A percentile compares a stretch with the other conserved stretches of the same genome.
These are phyloP conservation scores for Solanum sejunctum DNA, from an alignment of 257 asterid genomes.

Conservation along the genomic window DNA sequence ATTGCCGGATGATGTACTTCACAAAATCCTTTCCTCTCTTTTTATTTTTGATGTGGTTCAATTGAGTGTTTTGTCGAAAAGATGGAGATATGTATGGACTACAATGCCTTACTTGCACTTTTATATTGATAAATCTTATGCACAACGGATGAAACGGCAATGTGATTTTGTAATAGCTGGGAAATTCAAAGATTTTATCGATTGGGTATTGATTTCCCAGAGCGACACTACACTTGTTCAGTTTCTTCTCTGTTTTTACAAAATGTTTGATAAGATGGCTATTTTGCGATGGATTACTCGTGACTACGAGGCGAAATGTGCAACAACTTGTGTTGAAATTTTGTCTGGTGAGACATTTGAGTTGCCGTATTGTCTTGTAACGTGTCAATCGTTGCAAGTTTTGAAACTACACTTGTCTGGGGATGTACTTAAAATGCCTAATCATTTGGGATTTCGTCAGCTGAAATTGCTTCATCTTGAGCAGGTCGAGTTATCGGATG, in stretches of 20 bases:
- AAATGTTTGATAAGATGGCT: not conserved
- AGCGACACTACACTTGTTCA: not conserved
- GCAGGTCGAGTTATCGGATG: not conserved
- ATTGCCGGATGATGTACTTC: not conserved
- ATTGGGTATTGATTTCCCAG: not conserved
- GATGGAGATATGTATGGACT: not conserved
- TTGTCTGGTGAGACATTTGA: too few species aligned
- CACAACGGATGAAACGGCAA: not conserved
- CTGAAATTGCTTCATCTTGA: not conserved
- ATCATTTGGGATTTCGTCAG: not conserved
- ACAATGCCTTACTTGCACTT: not conserved
- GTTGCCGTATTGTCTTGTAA: not conserved
- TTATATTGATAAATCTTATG: not conserved
- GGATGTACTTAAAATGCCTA: not conserved
- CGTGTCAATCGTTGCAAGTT: not conserved
- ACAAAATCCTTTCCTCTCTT: not conserved
- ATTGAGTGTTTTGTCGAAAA: not conserved
- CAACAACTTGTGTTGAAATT: too few species aligned
- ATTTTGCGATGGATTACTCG: not conserved
- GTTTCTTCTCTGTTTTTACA: not conserved
- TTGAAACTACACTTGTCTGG: not conserved
- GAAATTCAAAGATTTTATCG: not conserved
- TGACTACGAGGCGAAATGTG: not conserved
- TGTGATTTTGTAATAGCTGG: not conserved
- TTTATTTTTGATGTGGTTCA: not conserved